Base-by-base conservation (phyloP, 2,329 filamentous ascomycete species). In the Monascus ruber region DNA sequence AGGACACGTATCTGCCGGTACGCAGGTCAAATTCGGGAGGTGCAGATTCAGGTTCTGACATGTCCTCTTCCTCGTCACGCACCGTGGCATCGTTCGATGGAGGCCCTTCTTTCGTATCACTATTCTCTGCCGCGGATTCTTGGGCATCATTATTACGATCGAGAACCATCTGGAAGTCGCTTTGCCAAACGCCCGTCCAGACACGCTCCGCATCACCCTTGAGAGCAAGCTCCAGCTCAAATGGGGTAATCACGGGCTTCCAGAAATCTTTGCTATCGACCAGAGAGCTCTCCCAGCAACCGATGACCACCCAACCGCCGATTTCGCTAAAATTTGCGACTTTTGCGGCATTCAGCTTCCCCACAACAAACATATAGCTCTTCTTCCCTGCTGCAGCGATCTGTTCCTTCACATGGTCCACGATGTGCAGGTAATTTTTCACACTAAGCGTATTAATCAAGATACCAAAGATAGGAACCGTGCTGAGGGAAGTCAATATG, bases 251-350 rank as follows among this genome's bases (percentile, higher is more conserved):
- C 6, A 96, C 80, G 0, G 88, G 87, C 51, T 79, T 77, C 73
- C 81, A 96, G 56, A 94, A 94, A 5, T 83, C 84, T 42, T 84
- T 83, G 47, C 87, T 86, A 51, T 95, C 89, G 4, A 98, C 77
- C 37, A 96, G 67, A 43, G 84, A 86, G 59, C 88, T 94, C 65
- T 98, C 91, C 91, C 91, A 98, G 63, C 91, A 98, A 2, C 91
- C 89, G 6, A 98, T 85, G 0, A 96, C 87, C 0, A 96, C 87
- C 91, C 91, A 98, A 10, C 87, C 89, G 33, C 87, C 89, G 4
- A 98, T 77, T 61, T 98, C 91, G 42, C 83, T 78, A 64, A 98
- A 98, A 62, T 98, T 98, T 36, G 91, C 91, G 24, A 98, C 73
- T 61, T 98, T 98, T 31, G 88, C 89, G 0, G 88, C 81, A 55